Evolutionary conservation across 768 basidiomycete genomes (phyloP), one percentile per base, ranked within the genome.

Genomic region (Termitomyces bulborhizus): DNA sequence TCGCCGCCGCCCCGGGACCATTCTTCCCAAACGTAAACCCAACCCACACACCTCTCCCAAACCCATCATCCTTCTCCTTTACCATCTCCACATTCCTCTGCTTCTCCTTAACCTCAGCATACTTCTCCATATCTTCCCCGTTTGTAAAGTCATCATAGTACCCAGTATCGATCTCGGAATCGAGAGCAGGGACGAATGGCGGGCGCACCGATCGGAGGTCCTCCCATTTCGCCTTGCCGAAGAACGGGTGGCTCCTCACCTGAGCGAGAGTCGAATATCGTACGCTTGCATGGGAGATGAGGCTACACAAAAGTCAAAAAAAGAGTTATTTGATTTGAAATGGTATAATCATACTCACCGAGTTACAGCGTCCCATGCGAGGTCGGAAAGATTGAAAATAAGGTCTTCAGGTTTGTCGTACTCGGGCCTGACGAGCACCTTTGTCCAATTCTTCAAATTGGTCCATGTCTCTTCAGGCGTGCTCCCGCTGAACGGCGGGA

Each of bases 401-500:
- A 93, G 77, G 69, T 99, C 97, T 67, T 98, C 95, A 2, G 92
- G 90, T 60, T 88, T 87, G 67, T 98, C 95, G 63, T 98, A 99
- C 62, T 94, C 88, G 2, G 97, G 97, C 55, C 97, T 71, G n/a
- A 88, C 77, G 4, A 99, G 77, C 1, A 93, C 93, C 59, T 89
- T 89, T 16, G 86, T 84, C 97, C 97, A 99, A 68, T 98, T 98
- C 72, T 98, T 98, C 58, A 99, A 73, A 71, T 98, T 98, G 15
- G 93, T 93, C 97, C 97, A 99, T 0, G 97, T 99, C 71, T 99
- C 97, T 61, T 99, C 94, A 0, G 94, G 90, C 0, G 89, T 93
- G 40, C 88, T 83, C 16, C 97, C 97, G 46, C 92, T 97, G 75
- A 99, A 99, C 1, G 97, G 97, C 12, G 97, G 97, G 73, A 97